These are phyloP conservation scores for Perkinsela sp. DNA, from an alignment of 208 protist species.

Conservation along the genomic window DNA sequence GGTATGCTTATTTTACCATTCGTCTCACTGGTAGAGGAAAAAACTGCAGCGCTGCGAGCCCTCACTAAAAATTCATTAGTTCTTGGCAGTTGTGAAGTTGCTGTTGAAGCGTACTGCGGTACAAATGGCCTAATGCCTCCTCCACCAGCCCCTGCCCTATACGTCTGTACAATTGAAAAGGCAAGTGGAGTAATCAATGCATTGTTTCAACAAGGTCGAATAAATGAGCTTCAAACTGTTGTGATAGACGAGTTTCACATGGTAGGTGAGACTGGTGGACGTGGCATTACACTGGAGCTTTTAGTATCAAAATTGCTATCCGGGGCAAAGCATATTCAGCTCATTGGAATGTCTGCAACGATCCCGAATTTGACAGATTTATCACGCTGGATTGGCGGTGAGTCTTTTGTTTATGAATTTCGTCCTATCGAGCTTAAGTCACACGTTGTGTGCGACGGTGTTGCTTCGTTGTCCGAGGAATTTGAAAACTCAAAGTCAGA, in stretches of 20 bases:
- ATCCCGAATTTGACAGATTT: slow-evolving; percentile 12
- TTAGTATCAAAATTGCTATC: slow-evolving; percentile 13
- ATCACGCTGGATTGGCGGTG: slow-evolving; percentile 9
- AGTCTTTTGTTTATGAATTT: slow-evolving; percentile 6
- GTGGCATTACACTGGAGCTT: slow-evolving; percentile 14
- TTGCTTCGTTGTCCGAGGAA: too few relatives aligned
- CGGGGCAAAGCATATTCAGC: slow-evolving; percentile 6
- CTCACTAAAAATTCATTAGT: slow-evolving; percentile 6
- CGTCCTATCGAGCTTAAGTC: slow-evolving; percentile 8
- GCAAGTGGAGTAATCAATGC: slow-evolving; percentile 13
- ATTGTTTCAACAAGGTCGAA: slow-evolving; percentile 7
- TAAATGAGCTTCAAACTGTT: slow-evolving; percentile 13
- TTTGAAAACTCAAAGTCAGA: too few relatives aligned
- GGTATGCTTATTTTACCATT: slow-evolving; percentile 22
- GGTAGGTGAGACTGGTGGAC: slow-evolving; percentile 11
- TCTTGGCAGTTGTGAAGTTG: slow-evolving; percentile 5
- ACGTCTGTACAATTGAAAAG: slow-evolving; percentile 32
- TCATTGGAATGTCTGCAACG: slow-evolving; percentile 23
- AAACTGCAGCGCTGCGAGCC: slow-evolving; percentile 6
- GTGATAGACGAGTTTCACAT: slow-evolving; percentile 44
- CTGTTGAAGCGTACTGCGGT: slow-evolving; percentile 9
- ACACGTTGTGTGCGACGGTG: slow-evolving; percentile 3
- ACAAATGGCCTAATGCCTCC: slow-evolving; percentile 6
- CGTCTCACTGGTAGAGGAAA: slow-evolving; percentile 19
- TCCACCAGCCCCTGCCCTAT: slow-evolving; percentile 3